Base-by-base conservation (phyloP, 129 eudicot species). In the Tagetes erecta region DNA sequence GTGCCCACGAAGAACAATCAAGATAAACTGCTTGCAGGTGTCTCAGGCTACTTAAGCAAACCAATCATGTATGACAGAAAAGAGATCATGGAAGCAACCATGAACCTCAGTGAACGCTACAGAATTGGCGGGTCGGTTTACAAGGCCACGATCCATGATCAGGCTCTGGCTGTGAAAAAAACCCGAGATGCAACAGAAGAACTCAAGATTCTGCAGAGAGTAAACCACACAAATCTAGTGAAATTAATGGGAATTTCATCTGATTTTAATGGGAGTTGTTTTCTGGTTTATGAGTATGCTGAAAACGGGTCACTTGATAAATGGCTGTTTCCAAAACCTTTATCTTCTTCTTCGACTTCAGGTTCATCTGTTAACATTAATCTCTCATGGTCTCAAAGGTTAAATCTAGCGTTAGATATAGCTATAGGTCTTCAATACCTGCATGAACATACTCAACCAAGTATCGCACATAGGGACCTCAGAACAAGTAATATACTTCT, bases 371-470 rank as follows among this genome's bases (percentile, higher is more conserved):
- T 62, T 33, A 35, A 68, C 45, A 36, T 57, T 45, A 47, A 67
- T 52, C 87, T 89, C 37, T 74, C 68, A 7, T 89, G 96, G 96
- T 84, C 83, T 41, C 93, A 84, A 62, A 80, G 96, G 75, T 67
- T 87, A 27, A 71, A 73, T 63, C 58, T 90, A 20, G 91, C 96
- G 9, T 63, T 87, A 4, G 96, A 90, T 70, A 83, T 90, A 2
- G 91, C 94, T 8, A 90, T 83, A 30, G 96, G 91, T n/a, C 84
- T 90, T 14, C 96, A 90, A 4, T 90, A 90, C 79, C 81, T 90
- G 94, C 94, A 87, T 53, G 96, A 90, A 76, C 94, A 87, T 63
- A 80, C 78, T 78, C 89, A 88, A 67, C 96, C 96, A 6, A 90
- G 87, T 70, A 81, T 90, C 8, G 87, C 84, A 68, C 96, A 90